Conservation (phyloP, 192 early-diverging fungal species). For the Dissophora globulifera region DNA sequence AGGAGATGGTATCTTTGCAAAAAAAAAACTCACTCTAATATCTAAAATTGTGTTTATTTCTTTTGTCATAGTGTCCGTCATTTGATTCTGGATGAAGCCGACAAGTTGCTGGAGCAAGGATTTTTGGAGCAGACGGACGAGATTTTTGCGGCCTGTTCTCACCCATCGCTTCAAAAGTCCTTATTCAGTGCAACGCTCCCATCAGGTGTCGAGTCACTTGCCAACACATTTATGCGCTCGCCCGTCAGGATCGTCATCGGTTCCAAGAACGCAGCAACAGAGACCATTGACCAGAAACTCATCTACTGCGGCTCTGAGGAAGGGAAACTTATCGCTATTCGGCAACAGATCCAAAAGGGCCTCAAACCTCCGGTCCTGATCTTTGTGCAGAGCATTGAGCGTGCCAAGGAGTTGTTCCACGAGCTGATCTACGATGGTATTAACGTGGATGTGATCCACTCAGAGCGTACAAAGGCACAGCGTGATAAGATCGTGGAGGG, state of each 20-base stretch:
- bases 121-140: constrained; percentile 91
- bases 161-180: constrained; percentile 76
- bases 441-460: constrained; percentile 98
- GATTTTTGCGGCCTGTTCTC: constrained; percentile 87
- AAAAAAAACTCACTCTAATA: too few relatives aligned
- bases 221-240: constrained; percentile 89
- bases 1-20: too few relatives aligned
- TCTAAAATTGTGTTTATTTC: too few relatives aligned
- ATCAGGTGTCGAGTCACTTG: constrained; percentile 89
- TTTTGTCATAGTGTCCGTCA: constrained; percentile 72
- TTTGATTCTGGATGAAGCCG: constrained; percentile 87
- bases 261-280: constrained; percentile 90
- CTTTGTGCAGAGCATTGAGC: constrained; percentile 97
- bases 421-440: constrained; percentile 98
- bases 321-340: constrained; percentile 93
- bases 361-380: constrained; percentile 94
- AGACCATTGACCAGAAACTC: constrained; percentile 89
- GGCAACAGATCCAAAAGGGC: constrained; percentile 84
- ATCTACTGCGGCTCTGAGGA: constrained; percentile 93
- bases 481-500: constrained; percentile 90
- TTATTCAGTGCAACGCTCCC: constrained; percentile 97
- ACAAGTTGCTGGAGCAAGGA: constrained; percentile 82
- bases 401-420: constrained; percentile 95
- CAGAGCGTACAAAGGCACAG: constrained; percentile 92
- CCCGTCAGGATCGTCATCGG: constrained; percentile 93